Base-by-base conservation (phyloP, 345 rosid species). In the Salix exigua region DNA sequence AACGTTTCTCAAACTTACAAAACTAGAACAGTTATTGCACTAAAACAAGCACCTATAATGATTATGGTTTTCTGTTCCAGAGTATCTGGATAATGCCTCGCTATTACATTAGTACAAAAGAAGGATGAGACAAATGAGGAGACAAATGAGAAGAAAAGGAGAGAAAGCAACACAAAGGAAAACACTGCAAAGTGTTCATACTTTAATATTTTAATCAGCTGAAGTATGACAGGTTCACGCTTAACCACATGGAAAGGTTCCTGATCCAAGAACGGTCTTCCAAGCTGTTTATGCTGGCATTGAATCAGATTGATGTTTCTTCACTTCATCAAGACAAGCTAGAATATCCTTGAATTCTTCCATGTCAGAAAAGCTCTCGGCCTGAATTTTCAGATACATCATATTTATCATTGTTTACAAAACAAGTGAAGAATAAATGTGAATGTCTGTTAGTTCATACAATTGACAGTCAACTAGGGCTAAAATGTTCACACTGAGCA, bases 331-430 rank as follows among this genome's bases (percentile, higher is more conserved):
- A 5, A 86, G 91, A 83, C 89, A 88, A 75, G 88, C 83, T 80
- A 87, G 87, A 77, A 93, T 83, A 76, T 89, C 84, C 77, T 79
- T 83, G 68, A 88, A 75, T 72, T 89, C 97, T 84, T 85, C 83
- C 40, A 75, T 88, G 40, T 84, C 89, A 16, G 86, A 55, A 81
- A 92, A 89, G 79, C 77, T 87, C 82, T 66, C 86, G 1, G 92
- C 95, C 97, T 92, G 86, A 73, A 66, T 76, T 72, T 70, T 58
- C 69, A 72, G 17, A n/a, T 28, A 46, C 19, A 40, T n/a, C 6
- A 31, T 18, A 28, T 58, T 25, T 40, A n/a, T 75, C 13, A n/a
- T 35, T 55, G 13, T 66, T 51, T 17, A 64, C 4, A 35, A 46
- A n/a, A 33, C 10, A 13, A 14, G 62, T 21, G 68, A 35, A 73